Base-by-base conservation (phyloP, 106 monocot species). In the Dendrobium nobile region DNA sequence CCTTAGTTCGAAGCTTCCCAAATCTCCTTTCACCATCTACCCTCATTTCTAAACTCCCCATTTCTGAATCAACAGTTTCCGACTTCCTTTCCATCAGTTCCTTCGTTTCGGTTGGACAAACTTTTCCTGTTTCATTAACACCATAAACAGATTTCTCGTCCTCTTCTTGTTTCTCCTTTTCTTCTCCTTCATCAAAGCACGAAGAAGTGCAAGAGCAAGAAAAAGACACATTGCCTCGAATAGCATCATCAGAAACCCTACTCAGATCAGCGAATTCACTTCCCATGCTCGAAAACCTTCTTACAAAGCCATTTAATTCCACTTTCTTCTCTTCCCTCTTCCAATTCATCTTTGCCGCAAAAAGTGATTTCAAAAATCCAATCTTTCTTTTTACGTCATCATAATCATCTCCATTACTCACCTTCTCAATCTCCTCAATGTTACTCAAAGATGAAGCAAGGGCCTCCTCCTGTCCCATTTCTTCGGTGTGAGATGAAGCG, bases 151-250 rank as follows among this genome's bases (percentile, higher is more conserved):
- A 33, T 3, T 64, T 26, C 1, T 64, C 24, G 9, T 64, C 64
- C 64, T 64, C 64, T 8, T 4, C n/a, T n/a, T 22, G n/a, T 9
- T 64, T n/a, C 64, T 24, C 13, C 70, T 11, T 70, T 11, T 70
- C 70, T 70, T 70, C 31, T 33, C 70, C 33, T 70, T 4, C 37
- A 33, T 70, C 70, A 33, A 70, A 16, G 70, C 70, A 70, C 9
- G 70, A 31, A 70, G 70, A 70, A 70, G 70, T 70, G 33, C 70
- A 70, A 15, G 70, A 70, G 24, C 70, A 70, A 16, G 70, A 33
- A 70, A 15, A 70, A 3, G 70, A 70, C 33, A 0, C 27, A 37
- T 70, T 37, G 70, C 33, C 10, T 33, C 33, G 33, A 70, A 3
- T 70, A 22, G 33, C 31, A 31, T 33, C 33, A 33, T 31, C 33